Conservation (phyloP, 805 yeast genomes). For the Yamadazyma laniorum region DNA sequence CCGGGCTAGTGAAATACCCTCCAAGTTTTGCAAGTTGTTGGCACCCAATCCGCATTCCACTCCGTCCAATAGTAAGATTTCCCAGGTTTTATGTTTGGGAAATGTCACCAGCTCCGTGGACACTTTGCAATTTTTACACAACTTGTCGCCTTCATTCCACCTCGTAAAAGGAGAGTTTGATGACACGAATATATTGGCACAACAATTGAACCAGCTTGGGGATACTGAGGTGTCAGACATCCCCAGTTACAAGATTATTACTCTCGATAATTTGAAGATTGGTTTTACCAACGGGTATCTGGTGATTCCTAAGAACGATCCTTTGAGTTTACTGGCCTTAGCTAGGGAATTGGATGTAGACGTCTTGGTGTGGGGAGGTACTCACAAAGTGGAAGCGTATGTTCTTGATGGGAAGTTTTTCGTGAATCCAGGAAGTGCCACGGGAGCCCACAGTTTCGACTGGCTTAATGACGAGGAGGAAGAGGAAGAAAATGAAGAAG, state of each 20-base stretch:
- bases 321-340: conserved; percentile 72
- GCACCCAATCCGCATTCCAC: conserved; percentile 54
- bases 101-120: conserved; percentile 69
- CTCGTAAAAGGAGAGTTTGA: conserved; percentile 85
- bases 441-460: conserved; percentile 75
- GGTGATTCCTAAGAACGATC: conserved; percentile 82
- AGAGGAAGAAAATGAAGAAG: conserved; percentile 38
- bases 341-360: conserved; percentile 94
- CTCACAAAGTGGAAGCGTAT: conserved; percentile 90
- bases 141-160: conserved; percentile 69
- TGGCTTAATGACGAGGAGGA: conserved; percentile 57
- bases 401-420: conserved; percentile 90
- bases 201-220: conserved; percentile 22
- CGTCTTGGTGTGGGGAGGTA: conserved; percentile 87
- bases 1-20: conserved; percentile 62
- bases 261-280: conserved; percentile 67
- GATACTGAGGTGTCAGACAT: conserved; percentile 17
- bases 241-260: conserved; percentile 68
- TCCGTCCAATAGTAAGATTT: conserved; percentile 59
- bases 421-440: conserved; percentile 95
- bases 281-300: conserved; percentile 87
- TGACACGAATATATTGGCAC: conserved; percentile 37
- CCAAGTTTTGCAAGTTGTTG: conserved; percentile 69
- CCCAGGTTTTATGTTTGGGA: conserved; percentile 83
- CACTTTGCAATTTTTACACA: conserved; percentile 61